Conservation (phyloP, 495 filamentous ascomycete species). For the Xylaria curta region DNA sequence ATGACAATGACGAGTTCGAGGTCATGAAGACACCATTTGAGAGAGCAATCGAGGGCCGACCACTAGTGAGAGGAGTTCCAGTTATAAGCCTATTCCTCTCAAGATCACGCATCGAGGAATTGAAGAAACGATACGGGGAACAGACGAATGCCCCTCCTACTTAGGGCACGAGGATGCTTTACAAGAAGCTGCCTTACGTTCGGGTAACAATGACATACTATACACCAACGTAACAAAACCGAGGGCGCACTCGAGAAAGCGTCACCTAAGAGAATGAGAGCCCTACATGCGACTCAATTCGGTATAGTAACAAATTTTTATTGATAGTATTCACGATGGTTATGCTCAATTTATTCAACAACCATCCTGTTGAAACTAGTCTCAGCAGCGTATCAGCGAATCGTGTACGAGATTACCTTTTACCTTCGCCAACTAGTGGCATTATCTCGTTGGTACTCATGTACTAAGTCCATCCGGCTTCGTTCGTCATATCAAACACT, state of each 20-base stretch:
- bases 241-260: background rate
- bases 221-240: background rate
- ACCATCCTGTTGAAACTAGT: background rate
- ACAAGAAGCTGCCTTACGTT: background rate
- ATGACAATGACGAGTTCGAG: slow-evolving; percentile 62
- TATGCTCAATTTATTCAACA: slow-evolving; percentile 19
- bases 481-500: background rate
- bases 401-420: background rate
- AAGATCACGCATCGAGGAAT: slow-evolving; percentile 56
- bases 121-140: slow-evolving; percentile 46
- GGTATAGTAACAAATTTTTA: background rate
- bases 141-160: slow-evolving; percentile 30
- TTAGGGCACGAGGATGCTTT: background rate
- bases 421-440: background rate
- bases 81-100: slow-evolving; percentile 68
- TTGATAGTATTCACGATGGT: slow-evolving; percentile 6
- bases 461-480: background rate
- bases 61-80: slow-evolving; percentile 40
- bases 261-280: background rate
- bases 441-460: background rate
- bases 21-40: slow-evolving; percentile 58
- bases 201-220: background rate
- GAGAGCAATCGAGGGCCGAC: slow-evolving; percentile 45
- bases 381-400: background rate
- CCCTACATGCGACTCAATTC: background rate